phyloP scores from a whole-genome alignment of 192 early-diverging fungal species.

The Borealophlyctis nickersoniae region DNA sequence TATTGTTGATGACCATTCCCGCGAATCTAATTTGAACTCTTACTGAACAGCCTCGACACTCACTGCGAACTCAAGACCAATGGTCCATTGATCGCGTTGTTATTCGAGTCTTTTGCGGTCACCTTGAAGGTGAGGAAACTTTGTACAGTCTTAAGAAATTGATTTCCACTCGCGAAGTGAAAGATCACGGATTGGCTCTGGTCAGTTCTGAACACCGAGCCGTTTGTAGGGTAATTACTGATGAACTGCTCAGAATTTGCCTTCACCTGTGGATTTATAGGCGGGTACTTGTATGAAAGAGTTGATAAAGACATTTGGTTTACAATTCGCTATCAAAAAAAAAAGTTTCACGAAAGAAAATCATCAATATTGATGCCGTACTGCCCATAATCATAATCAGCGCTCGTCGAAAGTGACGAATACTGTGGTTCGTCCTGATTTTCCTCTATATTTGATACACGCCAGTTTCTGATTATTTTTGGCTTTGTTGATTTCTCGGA shows the following conservation, averaged over 20 bases:
- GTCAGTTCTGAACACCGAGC: neutral
- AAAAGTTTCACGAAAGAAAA: neutral
- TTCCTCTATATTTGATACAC: no score
- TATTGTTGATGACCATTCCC: neutral
- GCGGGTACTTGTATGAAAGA: no score
- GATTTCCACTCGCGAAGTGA: neutral
- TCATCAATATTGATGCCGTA: neutral
- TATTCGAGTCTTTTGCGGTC: no score
- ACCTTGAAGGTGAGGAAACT: neutral
- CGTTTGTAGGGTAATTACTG: neutral
- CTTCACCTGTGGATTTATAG: no score
- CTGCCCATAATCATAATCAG: neutral
- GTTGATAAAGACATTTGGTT: no score
- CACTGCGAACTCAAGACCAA: no score
- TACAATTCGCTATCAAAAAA: no score
- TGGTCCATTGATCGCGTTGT: no score
- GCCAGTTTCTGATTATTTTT: no score
- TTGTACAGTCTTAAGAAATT: neutral
- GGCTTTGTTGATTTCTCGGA: neutral
- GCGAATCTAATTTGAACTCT: no score
- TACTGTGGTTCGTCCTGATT: neutral
- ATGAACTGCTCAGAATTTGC: neutral
- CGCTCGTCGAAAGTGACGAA: neutral
- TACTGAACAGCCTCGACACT: no score
- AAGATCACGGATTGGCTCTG: neutral